Conservation (phyloP, 2,329 filamentous ascomycete species). For the Xylariaceae sp. region DNA sequence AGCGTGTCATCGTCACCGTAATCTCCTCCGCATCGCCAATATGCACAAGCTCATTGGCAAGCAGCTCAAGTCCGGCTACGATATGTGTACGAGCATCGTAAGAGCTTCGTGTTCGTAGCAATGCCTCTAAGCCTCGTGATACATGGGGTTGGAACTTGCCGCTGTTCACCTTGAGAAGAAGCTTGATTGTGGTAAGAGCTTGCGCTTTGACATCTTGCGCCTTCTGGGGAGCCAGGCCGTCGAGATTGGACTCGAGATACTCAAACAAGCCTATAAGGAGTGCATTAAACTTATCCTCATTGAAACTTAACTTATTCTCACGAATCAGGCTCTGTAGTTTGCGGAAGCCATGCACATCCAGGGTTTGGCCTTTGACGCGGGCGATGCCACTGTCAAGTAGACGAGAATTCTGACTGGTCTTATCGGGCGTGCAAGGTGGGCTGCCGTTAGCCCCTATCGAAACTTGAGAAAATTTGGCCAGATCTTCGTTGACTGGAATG, state of each 20-base stretch:
- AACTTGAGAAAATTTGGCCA: slow-evolving; percentile 31
- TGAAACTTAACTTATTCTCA: slow-evolving; percentile 58
- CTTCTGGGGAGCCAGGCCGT: slow-evolving; percentile 55
- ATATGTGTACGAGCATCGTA: slow-evolving; percentile 68
- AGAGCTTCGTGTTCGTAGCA: slow-evolving; percentile 58
- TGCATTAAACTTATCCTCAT: slow-evolving; percentile 62
- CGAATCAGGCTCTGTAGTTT: slow-evolving; percentile 71
- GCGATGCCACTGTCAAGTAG: slow-evolving; percentile 69
- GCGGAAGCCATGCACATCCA: slow-evolving; percentile 78
- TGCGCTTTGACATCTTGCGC: slow-evolving; percentile 68
- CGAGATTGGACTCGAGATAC: slow-evolving; percentile 60
- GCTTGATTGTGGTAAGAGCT: slow-evolving; percentile 66
- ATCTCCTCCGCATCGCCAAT: slow-evolving; percentile 61
- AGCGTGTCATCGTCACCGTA: slow-evolving; percentile 47
- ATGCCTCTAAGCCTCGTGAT: slow-evolving; percentile 59
- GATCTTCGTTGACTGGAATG: slow-evolving; percentile 54
- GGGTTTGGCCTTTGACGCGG: slow-evolving; percentile 62
- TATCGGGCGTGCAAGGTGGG: slow-evolving; percentile 41
- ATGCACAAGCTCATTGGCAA: slow-evolving; percentile 65
- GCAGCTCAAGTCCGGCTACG: slow-evolving; percentile 66
- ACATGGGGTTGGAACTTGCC: slow-evolving; percentile 63
- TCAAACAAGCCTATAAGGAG: slow-evolving; percentile 64
- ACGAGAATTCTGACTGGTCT: slow-evolving; percentile 52
- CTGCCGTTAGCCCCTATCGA: slow-evolving; percentile 19
- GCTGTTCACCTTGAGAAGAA: slow-evolving; percentile 63